Evolutionary conservation across 75 land plant species (phyloP).

Genomic region (Picea sitchensis): DNA sequence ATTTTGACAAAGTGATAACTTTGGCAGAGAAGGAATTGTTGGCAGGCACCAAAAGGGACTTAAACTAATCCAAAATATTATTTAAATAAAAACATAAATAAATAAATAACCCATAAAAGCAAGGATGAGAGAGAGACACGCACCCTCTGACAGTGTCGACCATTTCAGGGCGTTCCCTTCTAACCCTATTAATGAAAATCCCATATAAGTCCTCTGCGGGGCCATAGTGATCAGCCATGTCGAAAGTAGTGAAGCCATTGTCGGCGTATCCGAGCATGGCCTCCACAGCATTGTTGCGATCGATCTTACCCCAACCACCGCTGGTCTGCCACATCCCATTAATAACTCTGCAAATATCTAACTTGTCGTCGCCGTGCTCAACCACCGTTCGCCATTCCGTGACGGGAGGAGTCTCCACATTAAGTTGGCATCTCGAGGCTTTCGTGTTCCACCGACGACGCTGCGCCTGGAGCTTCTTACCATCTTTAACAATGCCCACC

Average conservation of each 20-base stretch:
- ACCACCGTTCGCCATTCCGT: too few relatives aligned
- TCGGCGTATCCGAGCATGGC: conserved; percentile 78
- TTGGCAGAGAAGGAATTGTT: too few relatives aligned
- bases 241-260: conserved; percentile 77
- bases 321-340: conserved; percentile 97
- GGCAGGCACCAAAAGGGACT: too few relatives aligned
- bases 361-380: conserved; percentile 27
- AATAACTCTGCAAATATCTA: conserved; percentile 69
- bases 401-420: too few relatives aligned
- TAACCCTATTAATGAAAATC: conserved; percentile 82
- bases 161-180: conserved; percentile 85
- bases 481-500: too few relatives aligned
- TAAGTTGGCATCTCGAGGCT: too few relatives aligned
- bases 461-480: too few relatives aligned
- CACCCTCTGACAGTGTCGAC: conserved; percentile 73
- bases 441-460: too few relatives aligned
- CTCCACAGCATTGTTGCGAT: conserved; percentile 59
- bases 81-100: background rate
- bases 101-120: too few relatives aligned
- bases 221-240: conserved; percentile 93
- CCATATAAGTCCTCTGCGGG: conserved; percentile 99
- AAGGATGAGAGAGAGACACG: conserved; percentile 8
- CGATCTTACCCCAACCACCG: conserved; percentile 89
- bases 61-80: too few relatives aligned
- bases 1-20: too few relatives aligned